Conservation (phyloP, 2,329 filamentous ascomycete species). For the Xylaria sp. region DNA sequence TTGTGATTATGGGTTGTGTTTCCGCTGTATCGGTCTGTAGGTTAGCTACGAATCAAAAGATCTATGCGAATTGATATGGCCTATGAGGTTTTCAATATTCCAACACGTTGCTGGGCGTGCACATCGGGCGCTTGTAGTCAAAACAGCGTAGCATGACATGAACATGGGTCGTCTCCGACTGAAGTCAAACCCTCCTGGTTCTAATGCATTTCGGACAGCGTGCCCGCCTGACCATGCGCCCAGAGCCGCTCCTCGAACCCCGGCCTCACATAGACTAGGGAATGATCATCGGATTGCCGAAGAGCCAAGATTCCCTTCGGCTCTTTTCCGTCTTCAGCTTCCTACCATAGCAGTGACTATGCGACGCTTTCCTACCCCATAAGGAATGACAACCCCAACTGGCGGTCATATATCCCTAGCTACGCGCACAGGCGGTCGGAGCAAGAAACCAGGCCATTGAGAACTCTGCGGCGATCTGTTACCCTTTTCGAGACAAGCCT, state of each 20-base stretch:
- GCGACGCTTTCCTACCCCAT: not conserved
- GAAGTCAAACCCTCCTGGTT: slow-evolving; percentile 4
- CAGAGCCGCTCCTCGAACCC: not conserved
- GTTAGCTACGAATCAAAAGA: not conserved
- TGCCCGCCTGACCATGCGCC: not conserved
- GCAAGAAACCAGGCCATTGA: slow-evolving; percentile 4
- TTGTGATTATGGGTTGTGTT: not conserved
- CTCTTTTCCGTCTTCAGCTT: not conserved
- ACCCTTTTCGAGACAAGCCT: slow-evolving; percentile 16
- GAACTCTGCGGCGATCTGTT: slow-evolving; percentile 22
- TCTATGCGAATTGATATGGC: not conserved
- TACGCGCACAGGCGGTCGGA: not conserved
- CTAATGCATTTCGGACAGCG: slow-evolving; percentile 20
- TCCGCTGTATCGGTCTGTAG: not conserved
- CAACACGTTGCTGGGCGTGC: not conserved
- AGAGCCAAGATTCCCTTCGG: slow-evolving; percentile 8
- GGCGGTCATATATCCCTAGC: not conserved
- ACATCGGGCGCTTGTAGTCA: not conserved
- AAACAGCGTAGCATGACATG: not conserved
- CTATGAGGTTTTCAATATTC: not conserved
- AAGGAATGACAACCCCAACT: not conserved
- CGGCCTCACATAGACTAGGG: not conserved
- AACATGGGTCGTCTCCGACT: not conserved
- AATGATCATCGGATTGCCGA: slow-evolving; percentile 13
- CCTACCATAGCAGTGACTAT: not conserved